Evolutionary conservation across 106 monocot species (phyloP).

Genomic region (Iris macrosiphon): DNA sequence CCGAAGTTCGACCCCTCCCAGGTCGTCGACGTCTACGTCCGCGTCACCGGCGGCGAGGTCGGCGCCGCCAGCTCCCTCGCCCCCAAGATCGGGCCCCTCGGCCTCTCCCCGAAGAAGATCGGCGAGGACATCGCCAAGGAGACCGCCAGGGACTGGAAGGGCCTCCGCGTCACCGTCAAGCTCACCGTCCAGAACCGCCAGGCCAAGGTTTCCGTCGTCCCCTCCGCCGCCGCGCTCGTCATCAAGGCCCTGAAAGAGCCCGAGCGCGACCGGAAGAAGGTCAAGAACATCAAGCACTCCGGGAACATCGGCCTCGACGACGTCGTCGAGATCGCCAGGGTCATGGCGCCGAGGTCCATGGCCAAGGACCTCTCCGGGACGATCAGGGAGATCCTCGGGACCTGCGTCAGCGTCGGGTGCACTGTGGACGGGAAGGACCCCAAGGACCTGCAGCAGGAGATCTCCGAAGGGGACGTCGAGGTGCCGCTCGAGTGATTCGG

Average conservation of each 20-base stretch:
- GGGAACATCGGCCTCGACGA: constrained; percentile 53
- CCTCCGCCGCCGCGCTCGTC: constrained; percentile 49
- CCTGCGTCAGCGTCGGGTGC: constrained; percentile 54
- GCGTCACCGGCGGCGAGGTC: constrained; percentile 52
- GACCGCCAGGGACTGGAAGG: constrained; percentile 55
- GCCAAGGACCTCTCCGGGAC: constrained; percentile 40
- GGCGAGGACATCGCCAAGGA: constrained; percentile 62
- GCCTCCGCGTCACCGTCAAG: constrained; percentile 55
- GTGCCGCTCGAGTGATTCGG: no score
- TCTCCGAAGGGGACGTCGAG: constrained; percentile 34
- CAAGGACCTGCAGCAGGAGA: constrained; percentile 47
- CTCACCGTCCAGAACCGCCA: constrained; percentile 57
- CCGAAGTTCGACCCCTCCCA: constrained; percentile 48
- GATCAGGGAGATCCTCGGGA: constrained; percentile 51
- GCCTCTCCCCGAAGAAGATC: constrained; percentile 53
- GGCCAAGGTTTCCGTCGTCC: constrained; percentile 46
- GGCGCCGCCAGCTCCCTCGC: constrained; percentile 51
- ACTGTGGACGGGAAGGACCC: constrained; percentile 57
- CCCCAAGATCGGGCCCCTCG: constrained; percentile 45
- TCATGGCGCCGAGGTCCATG: constrained; percentile 41
- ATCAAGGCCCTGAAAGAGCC: constrained; percentile 61
- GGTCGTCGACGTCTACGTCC: constrained; percentile 48
- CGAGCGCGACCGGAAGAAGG: constrained; percentile 52
- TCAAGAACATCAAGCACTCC: constrained; percentile 51
- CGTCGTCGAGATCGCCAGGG: constrained; percentile 42